Conservation (phyloP, 179 eudicot genomes). For the Patellifolia procumbens region DNA sequence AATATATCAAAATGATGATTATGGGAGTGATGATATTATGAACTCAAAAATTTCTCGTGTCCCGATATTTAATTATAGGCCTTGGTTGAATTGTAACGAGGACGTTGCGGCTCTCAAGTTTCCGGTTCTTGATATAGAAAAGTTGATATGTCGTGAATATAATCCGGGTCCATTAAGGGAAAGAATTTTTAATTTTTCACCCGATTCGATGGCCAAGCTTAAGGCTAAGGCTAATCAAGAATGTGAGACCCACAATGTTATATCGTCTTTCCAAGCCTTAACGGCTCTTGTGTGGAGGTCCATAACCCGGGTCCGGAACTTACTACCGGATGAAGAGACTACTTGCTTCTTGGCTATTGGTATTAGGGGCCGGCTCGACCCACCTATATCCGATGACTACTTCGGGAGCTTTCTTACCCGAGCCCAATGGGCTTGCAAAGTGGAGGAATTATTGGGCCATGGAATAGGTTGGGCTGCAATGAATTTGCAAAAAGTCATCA, state of each 20-base stretch:
- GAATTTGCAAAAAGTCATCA: not conserved
- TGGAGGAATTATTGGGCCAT: conserved; percentile 12
- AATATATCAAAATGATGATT: not conserved
- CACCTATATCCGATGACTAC: conserved; percentile 7
- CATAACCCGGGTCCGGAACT: conserved; percentile 22
- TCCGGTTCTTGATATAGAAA: too few relatives aligned
- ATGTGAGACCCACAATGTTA: not conserved
- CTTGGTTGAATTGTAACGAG: not conserved
- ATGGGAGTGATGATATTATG: not conserved
- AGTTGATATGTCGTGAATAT: too few relatives aligned
- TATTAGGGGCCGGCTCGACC: conserved; percentile 8
- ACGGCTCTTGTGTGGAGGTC: conserved; percentile 30
- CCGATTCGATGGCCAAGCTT: not conserved
- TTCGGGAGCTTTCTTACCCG: conserved; percentile 3
- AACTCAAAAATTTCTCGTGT: not conserved
- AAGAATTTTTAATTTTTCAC: too few relatives aligned
- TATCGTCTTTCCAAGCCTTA: conserved; percentile 38
- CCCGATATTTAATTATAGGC: not conserved
- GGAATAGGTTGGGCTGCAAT: conserved; percentile 22
- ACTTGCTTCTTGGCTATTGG: not conserved
- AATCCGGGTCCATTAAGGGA: too few relatives aligned
- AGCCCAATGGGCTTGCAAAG: not conserved
- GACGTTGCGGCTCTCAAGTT: too few relatives aligned
- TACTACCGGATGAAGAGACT: not conserved
- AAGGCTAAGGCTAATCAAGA: conserved; percentile 38